Conservation (phyloP, 495 filamentous ascomycete species). For the Hypomontagnella submonticulosa region DNA sequence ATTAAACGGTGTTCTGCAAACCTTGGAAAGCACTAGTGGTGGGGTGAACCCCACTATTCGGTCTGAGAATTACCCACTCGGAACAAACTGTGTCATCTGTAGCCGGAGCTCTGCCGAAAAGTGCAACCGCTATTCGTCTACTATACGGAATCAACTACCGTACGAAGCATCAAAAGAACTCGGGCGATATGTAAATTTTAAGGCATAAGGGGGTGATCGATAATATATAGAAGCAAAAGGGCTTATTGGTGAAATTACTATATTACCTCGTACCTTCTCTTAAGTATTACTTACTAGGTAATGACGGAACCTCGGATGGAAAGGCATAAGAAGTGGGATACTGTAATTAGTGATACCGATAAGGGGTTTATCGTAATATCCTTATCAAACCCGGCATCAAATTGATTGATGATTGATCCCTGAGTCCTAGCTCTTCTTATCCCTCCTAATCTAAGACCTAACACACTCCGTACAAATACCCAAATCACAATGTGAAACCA, state of each 20-base stretch:
- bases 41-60: conserved; percentile 15
- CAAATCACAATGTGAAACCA: conserved; percentile 37
- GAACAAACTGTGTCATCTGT: not conserved
- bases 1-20: conserved; percentile 1
- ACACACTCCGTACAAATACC: conserved; percentile 14
- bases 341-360: not conserved
- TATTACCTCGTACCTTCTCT: too few species aligned
- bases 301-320: too few species aligned
- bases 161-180: too few species aligned
- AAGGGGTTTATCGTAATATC: conserved; percentile 12
- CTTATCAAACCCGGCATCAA: conserved; percentile 6
- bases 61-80: conserved; percentile 24
- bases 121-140: not conserved
- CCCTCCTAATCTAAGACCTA: too few species aligned
- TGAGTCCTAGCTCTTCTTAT: too few species aligned
- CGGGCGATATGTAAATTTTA: not conserved
- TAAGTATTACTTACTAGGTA: too few species aligned
- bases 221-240: too few species aligned
- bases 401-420: too few species aligned
- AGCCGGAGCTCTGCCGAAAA: conserved; percentile 7
- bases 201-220: too few species aligned
- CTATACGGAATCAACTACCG: too few species aligned
- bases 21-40: conserved; percentile 3
- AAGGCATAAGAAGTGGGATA: too few species aligned
- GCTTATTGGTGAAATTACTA: too few species aligned